Evolutionary conservation across 2,329 filamentous ascomycete genomes (phyloP).

Genomic region (Calonectria montana): DNA sequence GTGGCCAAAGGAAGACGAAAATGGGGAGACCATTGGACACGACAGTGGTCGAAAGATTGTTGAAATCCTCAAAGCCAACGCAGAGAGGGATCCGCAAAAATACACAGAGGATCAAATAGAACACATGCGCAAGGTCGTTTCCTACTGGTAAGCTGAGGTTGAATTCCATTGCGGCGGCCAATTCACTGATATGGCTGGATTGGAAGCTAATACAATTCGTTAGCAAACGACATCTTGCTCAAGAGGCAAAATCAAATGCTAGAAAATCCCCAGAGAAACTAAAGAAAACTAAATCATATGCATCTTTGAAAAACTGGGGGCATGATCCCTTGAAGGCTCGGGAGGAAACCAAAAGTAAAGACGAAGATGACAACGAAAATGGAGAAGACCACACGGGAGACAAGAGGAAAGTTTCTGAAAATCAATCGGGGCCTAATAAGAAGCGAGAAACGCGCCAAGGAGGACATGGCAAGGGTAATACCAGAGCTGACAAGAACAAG

Average conservation of each 20-base stretch:
- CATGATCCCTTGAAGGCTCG: conserved; percentile 62
- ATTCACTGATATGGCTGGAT: not conserved
- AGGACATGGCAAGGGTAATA: conserved; percentile 20
- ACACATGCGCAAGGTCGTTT: conserved; percentile 73
- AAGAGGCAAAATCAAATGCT: conserved; percentile 69
- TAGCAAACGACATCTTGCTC: conserved; percentile 72
- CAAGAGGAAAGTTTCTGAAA: conserved; percentile 42
- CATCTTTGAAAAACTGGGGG: conserved; percentile 72
- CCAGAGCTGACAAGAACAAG: not conserved
- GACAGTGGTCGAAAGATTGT: conserved; percentile 73
- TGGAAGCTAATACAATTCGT: not conserved
- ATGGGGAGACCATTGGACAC: conserved; percentile 72
- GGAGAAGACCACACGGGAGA: conserved; percentile 29
- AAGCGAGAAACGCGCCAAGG: conserved; percentile 46
- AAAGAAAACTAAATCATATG: conserved; percentile 64
- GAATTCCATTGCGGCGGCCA: not conserved
- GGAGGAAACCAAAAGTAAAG: conserved; percentile 5
- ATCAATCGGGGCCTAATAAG: conserved; percentile 44
- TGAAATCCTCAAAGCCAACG: conserved; percentile 71
- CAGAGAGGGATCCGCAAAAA: conserved; percentile 63
- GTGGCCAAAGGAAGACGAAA: conserved; percentile 68
- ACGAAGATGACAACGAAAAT: conserved; percentile 23
- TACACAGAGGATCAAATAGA: conserved; percentile 67
- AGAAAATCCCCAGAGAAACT: conserved; percentile 60
- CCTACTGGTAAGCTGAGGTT: conserved; percentile 61